phyloP scores from a whole-genome alignment of 2,329 filamentous ascomycete genomes.

The Colletotrichum godetiae region DNA sequence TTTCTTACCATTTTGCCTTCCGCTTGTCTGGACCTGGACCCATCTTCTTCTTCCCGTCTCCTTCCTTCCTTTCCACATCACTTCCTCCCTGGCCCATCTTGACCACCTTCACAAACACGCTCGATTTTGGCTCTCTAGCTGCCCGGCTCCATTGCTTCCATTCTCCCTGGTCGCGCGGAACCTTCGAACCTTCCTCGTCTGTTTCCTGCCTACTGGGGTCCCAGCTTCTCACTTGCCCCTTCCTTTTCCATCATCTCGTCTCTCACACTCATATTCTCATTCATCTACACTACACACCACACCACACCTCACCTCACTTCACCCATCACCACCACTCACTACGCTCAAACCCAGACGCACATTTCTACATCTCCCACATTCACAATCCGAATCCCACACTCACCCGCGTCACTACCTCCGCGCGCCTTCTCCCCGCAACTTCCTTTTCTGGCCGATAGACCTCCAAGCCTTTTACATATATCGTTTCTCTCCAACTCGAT shows the following conservation, averaged over 20 bases:
- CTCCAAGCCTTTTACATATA: neutral
- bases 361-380: slow-evolving; percentile 5
- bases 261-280: slow-evolving; percentile 12
- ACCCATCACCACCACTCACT: neutral
- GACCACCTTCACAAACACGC: slow-evolving; percentile 35
- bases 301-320: neutral
- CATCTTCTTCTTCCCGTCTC: slow-evolving; percentile 29
- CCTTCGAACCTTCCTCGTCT: slow-evolving; percentile 26
- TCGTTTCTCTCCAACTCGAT: neutral
- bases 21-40: slow-evolving; percentile 33
- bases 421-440: slow-evolving; percentile 1
- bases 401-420: neutral
- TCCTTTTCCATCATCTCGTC: neutral
- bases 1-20: slow-evolving; percentile 37
- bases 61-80: slow-evolving; percentile 36
- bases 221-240: slow-evolving; percentile 6
- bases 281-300: neutral
- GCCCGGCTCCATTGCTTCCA: slow-evolving; percentile 6
- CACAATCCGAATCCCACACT: slow-evolving; percentile 12
- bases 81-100: slow-evolving; percentile 36
- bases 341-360: neutral
- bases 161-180: slow-evolving; percentile 28
- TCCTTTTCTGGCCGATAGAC: neutral
- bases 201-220: slow-evolving; percentile 6
- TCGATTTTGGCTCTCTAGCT: slow-evolving; percentile 11